These are phyloP conservation scores for Sophora flavescens DNA, from an alignment of 306 rosid species.

Conservation along the genomic window DNA sequence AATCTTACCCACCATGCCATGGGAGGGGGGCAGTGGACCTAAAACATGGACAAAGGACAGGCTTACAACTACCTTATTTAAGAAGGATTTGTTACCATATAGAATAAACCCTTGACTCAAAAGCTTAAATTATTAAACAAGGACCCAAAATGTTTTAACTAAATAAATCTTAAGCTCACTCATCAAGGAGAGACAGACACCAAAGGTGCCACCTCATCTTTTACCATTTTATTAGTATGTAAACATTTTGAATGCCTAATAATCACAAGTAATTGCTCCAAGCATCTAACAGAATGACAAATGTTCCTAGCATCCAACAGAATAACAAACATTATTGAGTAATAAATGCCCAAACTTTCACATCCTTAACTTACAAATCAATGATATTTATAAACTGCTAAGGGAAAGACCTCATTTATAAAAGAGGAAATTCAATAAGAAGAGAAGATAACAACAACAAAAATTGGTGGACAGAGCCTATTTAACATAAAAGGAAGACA, in stretches of 20 bases:
- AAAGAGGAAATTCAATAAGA: background rate
- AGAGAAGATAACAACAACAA: background rate
- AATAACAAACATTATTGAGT: background rate
- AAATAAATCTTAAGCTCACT: background rate
- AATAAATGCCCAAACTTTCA: slow-evolving; percentile 10
- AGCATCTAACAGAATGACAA: background rate
- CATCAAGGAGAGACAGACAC: background rate
- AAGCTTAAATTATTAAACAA: background rate
- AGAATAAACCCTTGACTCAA: background rate
- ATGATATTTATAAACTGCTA: background rate
- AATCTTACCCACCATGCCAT: background rate
- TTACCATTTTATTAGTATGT: background rate
- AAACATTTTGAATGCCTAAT: background rate
- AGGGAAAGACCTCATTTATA: background rate
- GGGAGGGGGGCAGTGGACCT: background rate
- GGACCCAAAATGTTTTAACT: background rate
- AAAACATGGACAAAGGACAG: slow-evolving; percentile 9
- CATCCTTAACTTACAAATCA: slow-evolving; percentile 18
- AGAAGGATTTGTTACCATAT: background rate
- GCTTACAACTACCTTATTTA: background rate
- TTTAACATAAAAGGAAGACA: background rate
- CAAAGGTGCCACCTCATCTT: background rate
- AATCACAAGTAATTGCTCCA: slow-evolving; percentile 8
- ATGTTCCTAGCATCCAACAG: background rate
- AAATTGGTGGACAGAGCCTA: background rate